Conservation (phyloP, 2,329 filamentous ascomycete species). For the Alternaria conjuncta region DNA sequence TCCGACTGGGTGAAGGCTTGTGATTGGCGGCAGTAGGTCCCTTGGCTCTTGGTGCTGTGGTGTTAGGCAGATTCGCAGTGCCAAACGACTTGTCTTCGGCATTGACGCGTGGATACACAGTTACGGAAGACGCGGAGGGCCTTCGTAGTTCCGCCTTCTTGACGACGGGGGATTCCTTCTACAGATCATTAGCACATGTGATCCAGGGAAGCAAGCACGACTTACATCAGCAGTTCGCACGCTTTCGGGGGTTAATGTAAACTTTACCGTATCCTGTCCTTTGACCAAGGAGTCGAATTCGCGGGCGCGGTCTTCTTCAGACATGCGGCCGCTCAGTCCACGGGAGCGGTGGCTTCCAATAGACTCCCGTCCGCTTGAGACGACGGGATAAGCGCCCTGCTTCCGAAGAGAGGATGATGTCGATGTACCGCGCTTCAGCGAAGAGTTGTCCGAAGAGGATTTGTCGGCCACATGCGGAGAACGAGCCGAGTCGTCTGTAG, state of each 20-base stretch:
- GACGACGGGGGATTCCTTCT: conserved; percentile 34
- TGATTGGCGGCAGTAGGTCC: conserved; percentile 23
- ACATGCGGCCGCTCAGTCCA: conserved; percentile 41
- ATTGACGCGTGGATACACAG: conserved; percentile 41
- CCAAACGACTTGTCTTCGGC: conserved; percentile 38
- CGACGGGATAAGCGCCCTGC: conserved; percentile 39
- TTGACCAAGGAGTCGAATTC: conserved; percentile 58
- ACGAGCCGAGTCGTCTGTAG: conserved; percentile 30
- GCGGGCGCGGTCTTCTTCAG: conserved; percentile 48
- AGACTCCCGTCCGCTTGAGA: conserved; percentile 44
- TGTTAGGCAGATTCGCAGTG: conserved; percentile 32
- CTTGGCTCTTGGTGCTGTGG: conserved; percentile 29
- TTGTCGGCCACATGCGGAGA: conserved; percentile 26
- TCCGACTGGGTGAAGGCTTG: conserved; percentile 34
- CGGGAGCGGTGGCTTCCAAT: conserved; percentile 40
- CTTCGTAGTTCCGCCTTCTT: conserved; percentile 27
- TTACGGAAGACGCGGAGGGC: conserved; percentile 32
- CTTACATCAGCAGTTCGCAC: conserved; percentile 55
- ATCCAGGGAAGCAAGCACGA: conserved; percentile 6
- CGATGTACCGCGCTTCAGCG: conserved; percentile 40
- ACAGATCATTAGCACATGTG: conserved; percentile 8
- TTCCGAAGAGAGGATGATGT: conserved; percentile 39
- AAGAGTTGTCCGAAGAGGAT: conserved; percentile 35
- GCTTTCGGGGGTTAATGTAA: conserved; percentile 56
- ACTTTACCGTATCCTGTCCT: conserved; percentile 57